Base-by-base conservation (phyloP, 2,329 filamentous ascomycete species). In the Penicillium carneum region DNA sequence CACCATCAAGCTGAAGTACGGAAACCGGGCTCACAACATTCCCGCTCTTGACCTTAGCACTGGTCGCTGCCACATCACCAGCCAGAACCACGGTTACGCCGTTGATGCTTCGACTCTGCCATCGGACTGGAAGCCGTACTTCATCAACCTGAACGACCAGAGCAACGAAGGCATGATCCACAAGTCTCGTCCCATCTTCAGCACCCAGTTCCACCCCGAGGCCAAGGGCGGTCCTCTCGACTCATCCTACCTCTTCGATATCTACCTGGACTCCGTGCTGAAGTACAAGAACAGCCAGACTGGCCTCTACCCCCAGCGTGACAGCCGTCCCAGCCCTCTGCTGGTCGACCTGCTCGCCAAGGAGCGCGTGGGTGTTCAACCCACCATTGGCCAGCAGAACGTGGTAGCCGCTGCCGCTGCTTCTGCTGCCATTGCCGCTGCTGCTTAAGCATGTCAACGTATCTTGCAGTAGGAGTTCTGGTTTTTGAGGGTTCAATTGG, bases 1-100 rank as follows among this genome's bases (percentile, higher is more conserved):
- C 72, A 98, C 95, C 64, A 90, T 96, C 82, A 98, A 98, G 87
- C 88, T 99, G 81, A 98, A 98, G 87, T 99, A 97, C 80, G 95
- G 95, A 75, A 99, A 99, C 86, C 91, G 95, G 71, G 95, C 93
- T 18, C 95, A 98, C 85, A 99, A 99, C 85, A 98, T 98, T 72
- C 95, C 95, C 9, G 93, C 93, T 63, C 84, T 98, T 61, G 94
- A 98, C 77, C 84, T 97, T 77, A 97, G 91, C 63, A 98, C 94
- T 39, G 94, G 95, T 60, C 92, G 94, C 79, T 98, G 95, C 87
- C 94, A 98, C 84, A 98, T 98, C 79, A 98, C 94, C 61, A 93
- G 90, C 78, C 95, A 99, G 84, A 98, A 98, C 83, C 95, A 98
- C 82, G 95, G 95, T 65, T 99, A 98, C 74, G 95, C 94, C 45